Evolutionary conservation across 805 yeast species (phyloP), one percentile per base, ranked within the genome.

Genomic region (Wickerhamiella shivajii): DNA sequence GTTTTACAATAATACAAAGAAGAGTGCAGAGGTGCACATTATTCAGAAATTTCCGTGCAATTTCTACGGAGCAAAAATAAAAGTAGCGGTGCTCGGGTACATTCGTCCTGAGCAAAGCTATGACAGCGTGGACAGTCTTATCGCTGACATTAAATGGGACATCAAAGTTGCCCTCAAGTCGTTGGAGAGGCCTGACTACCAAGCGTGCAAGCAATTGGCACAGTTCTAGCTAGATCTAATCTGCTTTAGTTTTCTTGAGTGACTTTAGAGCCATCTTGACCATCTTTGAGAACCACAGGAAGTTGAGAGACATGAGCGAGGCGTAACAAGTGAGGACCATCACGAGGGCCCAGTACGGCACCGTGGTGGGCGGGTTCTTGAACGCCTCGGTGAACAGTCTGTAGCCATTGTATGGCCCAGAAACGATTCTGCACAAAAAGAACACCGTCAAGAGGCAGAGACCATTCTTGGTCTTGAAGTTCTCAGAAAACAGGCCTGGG

Each of bases 201-300:
- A 31, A n/a, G 39, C 40, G 34, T 60, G 47, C 37, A 52, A 56
- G 40, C 33, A 45, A 13, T 18, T 30, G 4, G 30, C n/a, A n/a
- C n/a, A n/a, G n/a, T n/a, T n/a, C n/a, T n/a, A n/a, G n/a, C n/a
- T n/a, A n/a, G n/a, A n/a, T n/a, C n/a, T n/a, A n/a, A n/a, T n/a
- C n/a, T n/a, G n/a, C 36, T 9, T 19, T 18, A 24, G 30, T 31
- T 23, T 35, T 34, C 18, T 38, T 31, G 10, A 43, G 33, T 30
- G 47, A 52, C 40, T 20, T 49, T 51, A 9, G 44, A 37, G 31
- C 39, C 10, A 31, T 14, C 5, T 30, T 11, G 7, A 85, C 49
- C 98, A 90, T 90, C 56, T 81, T 85, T 33, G 61, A 55, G 59
- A 90, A 85, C 99, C 99, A 90, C 46, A 64, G 64, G 18, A 81